Conservation (phyloP, 768 basidiomycete genomes). For the Rhodotorula kratochvilovae region DNA sequence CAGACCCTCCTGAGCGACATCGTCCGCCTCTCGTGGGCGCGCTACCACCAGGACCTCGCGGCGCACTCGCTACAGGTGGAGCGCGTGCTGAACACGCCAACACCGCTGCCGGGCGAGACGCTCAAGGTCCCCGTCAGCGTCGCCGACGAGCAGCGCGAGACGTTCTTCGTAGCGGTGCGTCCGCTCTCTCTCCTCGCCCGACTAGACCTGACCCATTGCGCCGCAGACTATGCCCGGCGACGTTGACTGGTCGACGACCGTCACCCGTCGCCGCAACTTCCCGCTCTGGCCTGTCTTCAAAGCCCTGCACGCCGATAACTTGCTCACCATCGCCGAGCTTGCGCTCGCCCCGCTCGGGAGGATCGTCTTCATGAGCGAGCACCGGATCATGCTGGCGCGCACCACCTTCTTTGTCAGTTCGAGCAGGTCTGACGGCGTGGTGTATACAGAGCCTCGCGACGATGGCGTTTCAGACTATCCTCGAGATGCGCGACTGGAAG, state of each 20-base stretch:
- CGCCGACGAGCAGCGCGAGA: conserved; percentile 19
- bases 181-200: too few relatives aligned
- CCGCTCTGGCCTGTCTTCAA: conserved; percentile 97
- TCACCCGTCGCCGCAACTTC: conserved; percentile 45
- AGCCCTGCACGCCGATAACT: conserved; percentile 84
- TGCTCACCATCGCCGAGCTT: conserved; percentile 79
- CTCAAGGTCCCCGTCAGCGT: conserved; percentile 36
- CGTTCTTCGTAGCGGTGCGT: conserved; percentile 17
- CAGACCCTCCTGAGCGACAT: conserved; percentile 85
- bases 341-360: conserved; percentile 82
- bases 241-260: conserved; percentile 16
- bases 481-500: conserved; percentile 68
- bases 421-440: background rate
- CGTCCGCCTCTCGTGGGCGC: conserved; percentile 89
- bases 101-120: conserved; percentile 45
- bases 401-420: too few relatives aligned
- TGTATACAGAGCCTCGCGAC: conserved; percentile 6
- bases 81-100: conserved; percentile 45
- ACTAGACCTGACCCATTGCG: conserved; percentile 11
- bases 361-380: conserved; percentile 78
- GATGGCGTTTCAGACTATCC: conserved; percentile 75
- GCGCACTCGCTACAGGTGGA: conserved; percentile 27
- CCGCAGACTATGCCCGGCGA: conserved; percentile 42
- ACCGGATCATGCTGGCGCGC: conserved; percentile 77
- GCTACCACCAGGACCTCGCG: conserved; percentile 46